Conservation (phyloP, 2,329 filamentous ascomycete species). For the Colletotrichum tropicale region DNA sequence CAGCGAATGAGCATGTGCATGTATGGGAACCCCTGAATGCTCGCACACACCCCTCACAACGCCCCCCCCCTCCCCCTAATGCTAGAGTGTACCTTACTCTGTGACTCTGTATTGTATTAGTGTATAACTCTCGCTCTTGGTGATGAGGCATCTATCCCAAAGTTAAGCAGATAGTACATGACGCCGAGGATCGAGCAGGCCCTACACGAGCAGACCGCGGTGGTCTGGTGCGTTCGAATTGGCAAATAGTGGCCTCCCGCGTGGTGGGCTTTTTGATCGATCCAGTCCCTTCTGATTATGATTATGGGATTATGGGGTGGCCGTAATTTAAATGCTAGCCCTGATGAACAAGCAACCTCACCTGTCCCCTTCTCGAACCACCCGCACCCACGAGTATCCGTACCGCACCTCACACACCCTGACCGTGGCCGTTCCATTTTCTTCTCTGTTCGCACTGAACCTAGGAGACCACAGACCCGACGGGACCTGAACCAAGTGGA, state of each 20-base stretch:
- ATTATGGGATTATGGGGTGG: slow-evolving; percentile 18
- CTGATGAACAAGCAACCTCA: slow-evolving; percentile 16
- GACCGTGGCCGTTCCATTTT: neutral
- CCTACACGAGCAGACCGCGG: neutral
- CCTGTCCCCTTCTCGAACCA: slow-evolving; percentile 16
- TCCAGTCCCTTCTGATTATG: slow-evolving; percentile 10
- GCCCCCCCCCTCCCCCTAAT: neutral
- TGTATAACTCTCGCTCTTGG: neutral
- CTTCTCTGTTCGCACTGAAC: neutral
- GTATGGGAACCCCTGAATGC: slow-evolving; percentile 19
- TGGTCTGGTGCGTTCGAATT: neutral
- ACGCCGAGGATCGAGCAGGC: neutral
- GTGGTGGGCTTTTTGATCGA: slow-evolving; percentile 7
- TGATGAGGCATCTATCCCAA: neutral
- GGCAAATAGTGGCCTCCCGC: slow-evolving; percentile 11
- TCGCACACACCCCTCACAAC: neutral
- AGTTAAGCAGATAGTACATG: neutral
- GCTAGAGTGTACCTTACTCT: neutral
- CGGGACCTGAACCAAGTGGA: neutral
- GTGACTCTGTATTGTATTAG: neutral
- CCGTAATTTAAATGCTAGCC: slow-evolving; percentile 21
- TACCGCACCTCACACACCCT: neutral
- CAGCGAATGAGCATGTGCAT: slow-evolving; percentile 11
- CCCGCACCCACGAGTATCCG: neutral
- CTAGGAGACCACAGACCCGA: neutral